phyloP scores from a whole-genome alignment of 176 grass and related monocot species.

The Calamus simplicifolius region DNA sequence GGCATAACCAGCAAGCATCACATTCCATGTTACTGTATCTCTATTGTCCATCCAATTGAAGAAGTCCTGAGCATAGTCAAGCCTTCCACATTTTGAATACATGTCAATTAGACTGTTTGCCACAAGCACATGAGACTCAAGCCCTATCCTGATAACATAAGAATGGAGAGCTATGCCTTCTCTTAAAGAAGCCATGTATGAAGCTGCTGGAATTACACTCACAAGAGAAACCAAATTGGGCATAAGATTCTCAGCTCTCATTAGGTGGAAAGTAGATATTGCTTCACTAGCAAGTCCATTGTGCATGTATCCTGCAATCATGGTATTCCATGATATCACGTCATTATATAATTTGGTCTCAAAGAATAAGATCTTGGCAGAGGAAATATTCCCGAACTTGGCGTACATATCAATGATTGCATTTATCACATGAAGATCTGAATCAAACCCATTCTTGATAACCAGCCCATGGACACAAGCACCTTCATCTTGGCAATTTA shows the following conservation, averaged over 20 bases:
- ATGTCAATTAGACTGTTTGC: conserved; percentile 42
- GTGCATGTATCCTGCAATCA: conserved; percentile 38
- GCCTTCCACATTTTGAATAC: conserved; percentile 46
- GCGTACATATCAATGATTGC: conserved; percentile 37
- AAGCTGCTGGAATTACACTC: conserved; percentile 29
- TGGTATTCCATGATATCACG: conserved; percentile 40
- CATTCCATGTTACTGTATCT: conserved; percentile 37
- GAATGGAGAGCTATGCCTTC: conserved; percentile 28
- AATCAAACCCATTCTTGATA: conserved; percentile 34
- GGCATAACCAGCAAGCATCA: conserved; percentile 38
- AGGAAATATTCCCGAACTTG: conserved; percentile 32
- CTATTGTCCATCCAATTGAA: conserved; percentile 29
- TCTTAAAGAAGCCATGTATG: conserved; percentile 27
- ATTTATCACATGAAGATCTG: conserved; percentile 48
- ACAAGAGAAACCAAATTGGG: conserved; percentile 34
- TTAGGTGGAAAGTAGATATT: conserved; percentile 24
- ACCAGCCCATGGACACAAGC: conserved; percentile 24
- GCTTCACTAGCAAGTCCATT: conserved; percentile 30
- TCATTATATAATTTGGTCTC: conserved; percentile 21
- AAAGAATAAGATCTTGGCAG: conserved; percentile 25
- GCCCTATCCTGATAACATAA: conserved; percentile 25
- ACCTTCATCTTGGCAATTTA: conserved; percentile 27
- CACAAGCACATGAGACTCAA: conserved; percentile 19
- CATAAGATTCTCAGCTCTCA: conserved; percentile 31
- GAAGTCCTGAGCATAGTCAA: conserved; percentile 26